Conservation (phyloP, 2,329 filamentous ascomycete genomes). For the Verticillium klebahnii region DNA sequence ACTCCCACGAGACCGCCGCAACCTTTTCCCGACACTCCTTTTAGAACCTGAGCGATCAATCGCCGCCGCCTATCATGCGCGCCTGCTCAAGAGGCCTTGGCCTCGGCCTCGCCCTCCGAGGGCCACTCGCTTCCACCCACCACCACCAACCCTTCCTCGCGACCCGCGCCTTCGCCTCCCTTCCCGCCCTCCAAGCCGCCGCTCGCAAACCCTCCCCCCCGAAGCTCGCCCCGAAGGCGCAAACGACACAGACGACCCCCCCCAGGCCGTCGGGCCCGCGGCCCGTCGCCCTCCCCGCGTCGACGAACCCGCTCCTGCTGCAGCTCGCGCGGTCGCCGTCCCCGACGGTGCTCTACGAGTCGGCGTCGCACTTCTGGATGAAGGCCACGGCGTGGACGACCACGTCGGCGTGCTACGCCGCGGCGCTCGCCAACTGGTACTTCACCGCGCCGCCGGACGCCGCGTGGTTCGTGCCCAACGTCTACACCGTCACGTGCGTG, state of each 20-base stretch:
- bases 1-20: not conserved
- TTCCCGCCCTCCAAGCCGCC: constrained; percentile 2
- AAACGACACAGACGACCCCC: not conserved
- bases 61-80: constrained; percentile 4
- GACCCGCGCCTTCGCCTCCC: constrained; percentile 6
- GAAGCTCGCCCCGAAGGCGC: not conserved
- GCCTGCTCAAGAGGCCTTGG: constrained; percentile 7
- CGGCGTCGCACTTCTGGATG: constrained; percentile 59
- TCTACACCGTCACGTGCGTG: constrained; percentile 54
- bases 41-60: not conserved
- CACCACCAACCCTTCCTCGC: constrained; percentile 1
- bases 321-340: constrained; percentile 51
- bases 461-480: constrained; percentile 50
- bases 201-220: not conserved
- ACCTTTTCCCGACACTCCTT: not conserved
- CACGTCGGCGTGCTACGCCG: constrained; percentile 47
- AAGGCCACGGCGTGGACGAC: constrained; percentile 55
- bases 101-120: constrained; percentile 7
- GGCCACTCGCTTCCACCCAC: constrained; percentile 1
- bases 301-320: constrained; percentile 43
- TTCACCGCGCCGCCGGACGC: constrained; percentile 44
- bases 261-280: not conserved
- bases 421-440: constrained; percentile 46
- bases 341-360: constrained; percentile 59
- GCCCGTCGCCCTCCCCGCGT: not conserved